A percentile compares a stretch with the other conserved stretches of the same genome.
phyloP scores from a whole-genome alignment of 208 protist species.

The Leishmania gerbilli region DNA sequence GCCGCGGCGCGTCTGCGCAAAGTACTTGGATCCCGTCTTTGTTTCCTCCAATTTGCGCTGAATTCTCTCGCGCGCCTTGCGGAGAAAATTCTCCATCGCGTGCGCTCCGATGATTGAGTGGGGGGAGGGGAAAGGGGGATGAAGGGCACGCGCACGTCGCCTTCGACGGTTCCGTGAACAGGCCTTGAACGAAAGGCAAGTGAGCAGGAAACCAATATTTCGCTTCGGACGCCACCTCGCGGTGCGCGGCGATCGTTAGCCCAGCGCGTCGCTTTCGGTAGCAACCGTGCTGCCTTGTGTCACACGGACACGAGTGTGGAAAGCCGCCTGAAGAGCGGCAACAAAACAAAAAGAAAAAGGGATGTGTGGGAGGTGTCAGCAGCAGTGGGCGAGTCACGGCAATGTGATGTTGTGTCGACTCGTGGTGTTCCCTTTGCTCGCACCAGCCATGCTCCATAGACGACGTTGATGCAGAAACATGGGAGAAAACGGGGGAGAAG shows the following conservation, averaged over 20 bases:
- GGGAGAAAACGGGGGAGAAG: background rate
- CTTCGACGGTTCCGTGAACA: background rate
- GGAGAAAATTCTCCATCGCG: constrained; percentile 68
- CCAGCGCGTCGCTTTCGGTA: background rate
- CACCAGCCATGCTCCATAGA: background rate
- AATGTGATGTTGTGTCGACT: background rate
- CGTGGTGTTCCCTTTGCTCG: background rate
- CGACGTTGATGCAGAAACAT: background rate
- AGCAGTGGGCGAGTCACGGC: background rate
- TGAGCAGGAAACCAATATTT: background rate
- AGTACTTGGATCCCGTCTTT: constrained; percentile 66
- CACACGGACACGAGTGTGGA: background rate
- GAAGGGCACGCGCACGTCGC: background rate
- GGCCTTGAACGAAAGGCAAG: background rate
- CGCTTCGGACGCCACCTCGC: background rate
- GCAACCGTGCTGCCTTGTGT: background rate
- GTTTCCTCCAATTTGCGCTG: constrained; percentile 69
- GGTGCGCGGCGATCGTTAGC: no score
- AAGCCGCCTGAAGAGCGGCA: background rate
- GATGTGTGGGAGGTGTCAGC: background rate
- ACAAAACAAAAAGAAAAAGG: background rate
- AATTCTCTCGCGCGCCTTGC: constrained; percentile 78
- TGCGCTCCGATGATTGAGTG: background rate
- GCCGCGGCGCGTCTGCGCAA: constrained; percentile 73
- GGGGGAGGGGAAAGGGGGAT: background rate